Base-by-base conservation (phyloP, 208 protist genomes). In the Trypanosoma scelopori region DNA sequence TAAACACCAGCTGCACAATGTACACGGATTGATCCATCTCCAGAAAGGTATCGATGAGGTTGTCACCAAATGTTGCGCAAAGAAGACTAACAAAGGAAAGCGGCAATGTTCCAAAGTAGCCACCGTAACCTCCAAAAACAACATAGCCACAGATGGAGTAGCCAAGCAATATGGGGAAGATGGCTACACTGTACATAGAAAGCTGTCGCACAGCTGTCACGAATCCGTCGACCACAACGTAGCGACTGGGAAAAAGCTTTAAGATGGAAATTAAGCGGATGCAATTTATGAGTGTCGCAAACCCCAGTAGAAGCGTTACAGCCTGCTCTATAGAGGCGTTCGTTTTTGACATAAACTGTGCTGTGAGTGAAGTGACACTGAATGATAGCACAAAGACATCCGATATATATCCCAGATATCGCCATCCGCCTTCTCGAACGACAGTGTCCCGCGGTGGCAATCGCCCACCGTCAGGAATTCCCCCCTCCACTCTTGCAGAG, bases 1-100 rank as follows among this genome's bases (percentile, higher is more conserved):
- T 69, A 42, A 78, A 80, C 30, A 79, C 30, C 1, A 79, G 49
- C 51, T 85, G 76, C 37, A 84, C 52, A 69, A 55, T 65, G 55
- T 74, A 65, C 30, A 57, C 48, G 6, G 72, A 84, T 55, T 85
- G 67, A 60, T 89, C 82, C 63, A 83, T 72, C 27, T 30, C 72
- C 5, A 82, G 53, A 65, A 85, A 89, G 12, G 76, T 89, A 58
- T 82, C 74, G 50, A 83, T 70, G 15, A 85, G 48, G 55, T 78
- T 89, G 59, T 83, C 82, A 32, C 82, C 78, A 66, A 85, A 85
- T 20, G 69, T 76, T 23, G 72, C 71, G 65, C 82, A 89, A 22
- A 89, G 53, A 22, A 89, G 65, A 15, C 67, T 81, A 22, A 85
- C 73, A 53, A 85, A 51, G 25, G 79, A 61, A 23, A 43, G 46